phyloP scores from a whole-genome alignment of 2,329 filamentous ascomycete genomes.

The Ustilaginoidea virens region DNA sequence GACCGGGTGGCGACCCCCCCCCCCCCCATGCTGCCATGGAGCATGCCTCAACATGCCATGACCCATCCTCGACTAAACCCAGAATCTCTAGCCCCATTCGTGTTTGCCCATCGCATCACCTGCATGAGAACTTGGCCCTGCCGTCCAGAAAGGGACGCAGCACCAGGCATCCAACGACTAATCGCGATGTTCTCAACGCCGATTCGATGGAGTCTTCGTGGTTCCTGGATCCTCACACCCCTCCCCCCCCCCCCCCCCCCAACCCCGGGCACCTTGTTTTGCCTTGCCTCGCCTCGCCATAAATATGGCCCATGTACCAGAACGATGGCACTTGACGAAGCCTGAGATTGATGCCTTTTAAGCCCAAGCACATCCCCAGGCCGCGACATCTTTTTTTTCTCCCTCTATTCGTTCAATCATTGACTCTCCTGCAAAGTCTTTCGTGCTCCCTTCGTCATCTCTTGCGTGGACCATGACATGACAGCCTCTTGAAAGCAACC shows the following conservation, averaged over 20 bases:
- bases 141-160: conserved; percentile 7
- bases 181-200: conserved; percentile 1
- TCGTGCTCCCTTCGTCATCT: conserved; percentile 1
- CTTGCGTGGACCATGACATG: background rate
- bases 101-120: background rate
- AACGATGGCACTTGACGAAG: no score
- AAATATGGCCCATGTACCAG: no score
- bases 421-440: background rate
- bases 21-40: background rate
- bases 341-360: conserved; percentile 5
- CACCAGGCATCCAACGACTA: conserved; percentile 20
- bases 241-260: background rate
- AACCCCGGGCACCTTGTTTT: no score
- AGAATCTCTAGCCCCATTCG: no score
- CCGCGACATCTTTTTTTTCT: background rate
- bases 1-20: no score
- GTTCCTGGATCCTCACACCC: conserved; percentile 7
- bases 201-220: conserved; percentile 1
- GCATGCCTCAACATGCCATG: background rate
- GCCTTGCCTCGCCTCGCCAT: no score
- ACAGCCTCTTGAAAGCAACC: background rate
- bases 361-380: conserved; percentile 3
- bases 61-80: no score
- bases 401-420: background rate
- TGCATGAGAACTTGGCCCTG: conserved; percentile 3